phyloP scores from a whole-genome alignment of 306 rosid genomes.

The Quillaja saponaria region DNA sequence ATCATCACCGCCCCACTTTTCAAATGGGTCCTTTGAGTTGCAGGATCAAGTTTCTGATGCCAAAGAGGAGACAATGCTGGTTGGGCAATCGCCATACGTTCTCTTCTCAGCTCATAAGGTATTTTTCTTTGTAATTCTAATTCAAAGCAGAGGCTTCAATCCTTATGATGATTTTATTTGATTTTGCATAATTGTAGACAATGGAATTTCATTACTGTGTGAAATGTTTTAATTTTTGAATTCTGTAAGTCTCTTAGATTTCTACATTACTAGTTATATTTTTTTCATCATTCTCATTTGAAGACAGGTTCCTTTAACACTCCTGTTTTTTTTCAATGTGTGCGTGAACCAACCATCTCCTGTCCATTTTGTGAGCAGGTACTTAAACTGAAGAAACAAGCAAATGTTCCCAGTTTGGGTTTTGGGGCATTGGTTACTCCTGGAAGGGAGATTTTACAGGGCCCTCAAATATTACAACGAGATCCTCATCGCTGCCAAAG shows the following conservation, averaged over 20 bases:
- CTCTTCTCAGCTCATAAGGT: conserved; percentile 93
- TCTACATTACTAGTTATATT: neutral
- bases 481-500: conserved; percentile 92
- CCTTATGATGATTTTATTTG: conserved; percentile 5
- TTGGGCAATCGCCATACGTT: conserved; percentile 70
- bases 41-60: conserved; percentile 59
- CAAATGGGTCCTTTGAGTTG: conserved; percentile 58
- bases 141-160: conserved; percentile 11
- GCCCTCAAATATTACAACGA: conserved; percentile 84
- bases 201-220: neutral
- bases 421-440: conserved; percentile 95
- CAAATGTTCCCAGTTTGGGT: conserved; percentile 94
- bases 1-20: conserved; percentile 54
- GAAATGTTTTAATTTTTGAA: neutral
- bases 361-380: conserved; percentile 48
- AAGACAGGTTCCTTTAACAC: too few relatives aligned
- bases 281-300: neutral
- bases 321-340: too few relatives aligned
- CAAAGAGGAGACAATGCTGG: conserved; percentile 42
- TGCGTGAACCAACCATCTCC: conserved; percentile 3
- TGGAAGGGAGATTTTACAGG: conserved; percentile 77
- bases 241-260: neutral
- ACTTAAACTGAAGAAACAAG: conserved; percentile 82
- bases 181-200: neutral
- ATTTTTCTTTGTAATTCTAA: conserved; percentile 24